Base-by-base conservation (phyloP, 306 rosid species). In the Pyrus betulifolia region DNA sequence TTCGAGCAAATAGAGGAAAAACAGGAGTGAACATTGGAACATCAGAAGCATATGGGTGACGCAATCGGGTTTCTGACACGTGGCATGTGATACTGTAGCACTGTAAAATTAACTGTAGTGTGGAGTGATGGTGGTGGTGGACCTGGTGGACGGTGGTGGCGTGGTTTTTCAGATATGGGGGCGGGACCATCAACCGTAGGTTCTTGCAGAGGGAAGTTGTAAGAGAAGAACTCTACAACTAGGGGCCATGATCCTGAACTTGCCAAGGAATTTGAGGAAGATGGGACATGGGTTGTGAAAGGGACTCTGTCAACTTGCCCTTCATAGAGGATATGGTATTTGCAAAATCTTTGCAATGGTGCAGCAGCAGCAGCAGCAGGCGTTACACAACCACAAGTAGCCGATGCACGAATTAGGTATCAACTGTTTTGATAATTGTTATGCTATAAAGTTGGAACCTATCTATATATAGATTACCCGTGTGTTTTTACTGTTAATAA, bases 231-330 rank as follows among this genome's bases (percentile, higher is more conserved):
- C 62, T 28, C 62, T 57, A 57, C 62, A 57, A n/a, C 27, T 57
- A n/a, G 61, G 28, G 11, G 67, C 49, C 49, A 28, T 19, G 30
- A 46, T 9, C 64, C 64, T 71, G 4, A 54, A 22, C 18, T 73
- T 38, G 76, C 27, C 31, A 46, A 73, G 46, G 76, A 62, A 62
- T 30, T 38, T 22, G 57, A 42, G 77, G 42, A 42, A 59, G 76
- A 73, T 73, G 69, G 23, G 40, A 59, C 76, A 64, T 23, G 69
- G 69, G 69, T 42, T 42, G 38, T 74, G 77, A 74, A 74, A 74
- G 77, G 22, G 44, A 45, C 69, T 23, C 58, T 42, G 69, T 18
- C 69, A 11, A 27, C 69, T 74, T 74, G 59, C 77, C 58, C 25
- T 42, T 42, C 59, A 8, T 23, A 64, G 44, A 21, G 42, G 13